These are phyloP conservation scores for Cystobasidium ongulense DNA, from an alignment of 768 basidiomycete genomes.

Conservation along the genomic window DNA sequence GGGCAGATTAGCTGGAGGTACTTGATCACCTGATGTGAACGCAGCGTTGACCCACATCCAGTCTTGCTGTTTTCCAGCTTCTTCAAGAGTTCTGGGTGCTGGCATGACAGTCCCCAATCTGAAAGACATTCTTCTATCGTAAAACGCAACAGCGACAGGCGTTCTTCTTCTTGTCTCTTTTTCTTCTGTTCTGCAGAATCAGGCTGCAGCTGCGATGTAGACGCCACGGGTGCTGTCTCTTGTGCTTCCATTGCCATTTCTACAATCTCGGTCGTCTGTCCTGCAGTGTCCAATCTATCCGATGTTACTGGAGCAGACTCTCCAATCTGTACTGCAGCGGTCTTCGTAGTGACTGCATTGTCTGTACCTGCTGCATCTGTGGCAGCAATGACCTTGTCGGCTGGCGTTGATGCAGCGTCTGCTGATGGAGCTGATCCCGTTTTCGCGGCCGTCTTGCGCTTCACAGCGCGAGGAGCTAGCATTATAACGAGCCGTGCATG, in stretches of 20 bases:
- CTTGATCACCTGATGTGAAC: background rate
- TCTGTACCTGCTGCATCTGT: background rate
- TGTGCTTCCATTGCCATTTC: background rate
- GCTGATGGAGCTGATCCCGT: background rate
- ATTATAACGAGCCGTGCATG: background rate
- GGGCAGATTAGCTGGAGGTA: too few relatives aligned
- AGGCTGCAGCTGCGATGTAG: background rate
- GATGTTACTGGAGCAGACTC: background rate
- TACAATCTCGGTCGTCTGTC: background rate
- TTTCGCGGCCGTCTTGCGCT: background rate
- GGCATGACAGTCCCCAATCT: slow-evolving; percentile 27
- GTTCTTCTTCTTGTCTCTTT: background rate
- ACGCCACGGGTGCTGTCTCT: background rate
- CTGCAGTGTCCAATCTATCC: background rate
- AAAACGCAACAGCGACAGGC: background rate
- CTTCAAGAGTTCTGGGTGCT: slow-evolving; percentile 1
- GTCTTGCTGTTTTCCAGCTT: slow-evolving; percentile 9
- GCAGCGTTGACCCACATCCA: background rate
- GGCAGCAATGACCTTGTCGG: background rate
- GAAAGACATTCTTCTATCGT: slow-evolving; percentile 23
- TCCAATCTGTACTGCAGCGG: background rate
- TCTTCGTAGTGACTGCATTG: background rate
- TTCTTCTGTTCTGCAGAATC: background rate
- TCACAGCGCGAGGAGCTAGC: slow-evolving; percentile 31
- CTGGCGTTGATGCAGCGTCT: background rate